These are phyloP conservation scores for Capronia epimyces DNA, from an alignment of 2,329 filamentous ascomycete species.

Conservation along the genomic window DNA sequence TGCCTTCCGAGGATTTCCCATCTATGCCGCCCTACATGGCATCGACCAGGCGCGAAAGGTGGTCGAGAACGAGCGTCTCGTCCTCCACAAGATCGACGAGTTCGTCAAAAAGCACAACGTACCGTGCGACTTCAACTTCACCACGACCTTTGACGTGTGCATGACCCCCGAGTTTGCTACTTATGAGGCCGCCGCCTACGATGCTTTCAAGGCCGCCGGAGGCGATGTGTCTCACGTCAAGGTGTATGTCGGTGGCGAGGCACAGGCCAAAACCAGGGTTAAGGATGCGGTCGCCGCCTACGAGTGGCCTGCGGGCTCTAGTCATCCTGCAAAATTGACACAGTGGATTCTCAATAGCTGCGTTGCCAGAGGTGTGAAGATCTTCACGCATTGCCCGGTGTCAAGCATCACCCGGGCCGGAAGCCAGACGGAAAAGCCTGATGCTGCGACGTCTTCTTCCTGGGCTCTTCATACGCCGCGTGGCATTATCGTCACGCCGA, in stretches of 20 bases:
- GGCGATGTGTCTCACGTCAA: conserved; percentile 43
- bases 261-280: conserved; percentile 37
- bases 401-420: conserved; percentile 26
- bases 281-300: conserved; percentile 42
- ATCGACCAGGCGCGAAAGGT: conserved; percentile 44
- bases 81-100: conserved; percentile 38
- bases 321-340: conserved; percentile 46
- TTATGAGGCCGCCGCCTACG: conserved; percentile 40
- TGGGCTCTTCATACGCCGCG: conserved; percentile 45
- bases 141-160: conserved; percentile 47
- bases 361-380: conserved; percentile 36
- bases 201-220: conserved; percentile 39
- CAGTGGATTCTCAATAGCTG: conserved; percentile 43
- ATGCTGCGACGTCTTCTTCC: neutral
- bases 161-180: conserved; percentile 45
- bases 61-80: conserved; percentile 42
- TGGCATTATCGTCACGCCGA: conserved; percentile 43
- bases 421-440: neutral
- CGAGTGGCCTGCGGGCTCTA: conserved; percentile 48
- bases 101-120: conserved; percentile 42
- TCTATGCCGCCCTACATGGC: conserved; percentile 42
- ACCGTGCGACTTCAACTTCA: conserved; percentile 44
- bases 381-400: conserved; percentile 45
- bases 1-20: conserved; percentile 46
- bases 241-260: conserved; percentile 40